These are phyloP conservation scores for Hyphopichia burtonii DNA, from an alignment of 1,139 yeast species.

Conservation along the genomic window DNA sequence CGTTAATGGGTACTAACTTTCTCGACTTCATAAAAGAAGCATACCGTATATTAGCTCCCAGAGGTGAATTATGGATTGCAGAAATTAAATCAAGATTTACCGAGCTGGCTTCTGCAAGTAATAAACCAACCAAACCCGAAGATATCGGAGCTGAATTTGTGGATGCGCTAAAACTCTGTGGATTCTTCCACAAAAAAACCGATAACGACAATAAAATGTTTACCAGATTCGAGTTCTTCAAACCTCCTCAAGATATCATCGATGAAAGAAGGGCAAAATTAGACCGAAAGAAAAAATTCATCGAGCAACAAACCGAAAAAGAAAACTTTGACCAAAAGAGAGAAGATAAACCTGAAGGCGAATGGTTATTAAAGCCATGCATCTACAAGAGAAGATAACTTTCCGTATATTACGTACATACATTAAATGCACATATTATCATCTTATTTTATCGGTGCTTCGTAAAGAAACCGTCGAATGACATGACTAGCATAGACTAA, in stretches of 20 bases:
- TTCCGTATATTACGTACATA: too few relatives aligned
- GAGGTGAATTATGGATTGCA: constrained; percentile 96
- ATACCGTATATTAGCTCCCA: constrained; percentile 77
- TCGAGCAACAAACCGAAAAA: constrained; percentile 65
- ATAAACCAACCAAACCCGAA: constrained; percentile 23
- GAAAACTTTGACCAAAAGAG: constrained; percentile 59
- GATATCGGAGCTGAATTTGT: constrained; percentile 73
- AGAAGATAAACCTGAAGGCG: constrained; percentile 66
- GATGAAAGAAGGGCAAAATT: constrained; percentile 64
- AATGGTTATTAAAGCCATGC: constrained; percentile 92
- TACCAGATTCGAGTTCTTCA: constrained; percentile 88
- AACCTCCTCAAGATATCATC: constrained; percentile 71
- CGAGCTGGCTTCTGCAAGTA: constrained; percentile 39
- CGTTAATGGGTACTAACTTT: constrained; percentile 96
- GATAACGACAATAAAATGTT: constrained; percentile 92
- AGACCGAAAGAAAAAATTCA: constrained; percentile 65
- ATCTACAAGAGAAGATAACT: constrained; percentile 82
- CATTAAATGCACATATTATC: too few relatives aligned
- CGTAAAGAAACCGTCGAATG: too few relatives aligned
- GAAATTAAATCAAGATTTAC: constrained; percentile 91
- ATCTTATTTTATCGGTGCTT: too few relatives aligned
- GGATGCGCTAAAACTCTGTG: constrained; percentile 69
- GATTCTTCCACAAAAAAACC: constrained; percentile 84
- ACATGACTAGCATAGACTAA: too few relatives aligned
- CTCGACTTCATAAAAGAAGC: constrained; percentile 91